Evolutionary conservation across 2,329 filamentous ascomycete genomes (phyloP).

Genomic region (Ophioceras dolichostomum): DNA sequence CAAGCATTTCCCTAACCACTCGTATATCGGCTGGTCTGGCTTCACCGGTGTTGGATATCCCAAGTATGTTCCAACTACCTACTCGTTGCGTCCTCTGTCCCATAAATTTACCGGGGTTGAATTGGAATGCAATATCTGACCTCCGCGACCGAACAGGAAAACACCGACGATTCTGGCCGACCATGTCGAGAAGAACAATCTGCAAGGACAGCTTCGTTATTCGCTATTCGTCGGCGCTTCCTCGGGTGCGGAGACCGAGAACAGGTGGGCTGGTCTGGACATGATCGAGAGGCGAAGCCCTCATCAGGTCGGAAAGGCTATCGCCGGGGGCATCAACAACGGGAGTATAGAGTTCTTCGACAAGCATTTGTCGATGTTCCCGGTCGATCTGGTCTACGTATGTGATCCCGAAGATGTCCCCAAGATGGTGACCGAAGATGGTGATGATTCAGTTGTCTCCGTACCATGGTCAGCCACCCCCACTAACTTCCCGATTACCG

Average conservation of each 20-base stretch:
- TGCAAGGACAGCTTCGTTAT: slow-evolving; percentile 78
- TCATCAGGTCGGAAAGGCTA: slow-evolving; percentile 84
- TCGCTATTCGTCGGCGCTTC: slow-evolving; percentile 83
- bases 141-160: slow-evolving; percentile 43
- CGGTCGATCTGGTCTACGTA: slow-evolving; percentile 65
- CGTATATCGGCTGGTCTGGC: slow-evolving; percentile 85
- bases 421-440: too few species aligned
- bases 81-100: too few species aligned
- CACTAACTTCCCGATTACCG: too few species aligned
- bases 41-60: slow-evolving; percentile 87
- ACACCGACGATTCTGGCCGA: slow-evolving; percentile 75
- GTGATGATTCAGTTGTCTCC: too few species aligned
- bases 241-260: slow-evolving; percentile 80
- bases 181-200: slow-evolving; percentile 75
- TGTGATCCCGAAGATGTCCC: too few species aligned
- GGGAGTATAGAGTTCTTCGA: slow-evolving; percentile 87
- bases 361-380: slow-evolving; percentile 90
- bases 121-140: too few species aligned
- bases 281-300: slow-evolving; percentile 82
- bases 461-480: too few species aligned
- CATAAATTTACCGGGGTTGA: too few species aligned
- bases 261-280: slow-evolving; percentile 76
- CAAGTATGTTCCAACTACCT: slow-evolving; percentile 52
- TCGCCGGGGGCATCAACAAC: slow-evolving; percentile 81
- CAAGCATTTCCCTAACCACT: slow-evolving; percentile 67